These are phyloP conservation scores for Sphaceloma murrayae DNA, from an alignment of 2,329 filamentous ascomycete species.

Conservation along the genomic window DNA sequence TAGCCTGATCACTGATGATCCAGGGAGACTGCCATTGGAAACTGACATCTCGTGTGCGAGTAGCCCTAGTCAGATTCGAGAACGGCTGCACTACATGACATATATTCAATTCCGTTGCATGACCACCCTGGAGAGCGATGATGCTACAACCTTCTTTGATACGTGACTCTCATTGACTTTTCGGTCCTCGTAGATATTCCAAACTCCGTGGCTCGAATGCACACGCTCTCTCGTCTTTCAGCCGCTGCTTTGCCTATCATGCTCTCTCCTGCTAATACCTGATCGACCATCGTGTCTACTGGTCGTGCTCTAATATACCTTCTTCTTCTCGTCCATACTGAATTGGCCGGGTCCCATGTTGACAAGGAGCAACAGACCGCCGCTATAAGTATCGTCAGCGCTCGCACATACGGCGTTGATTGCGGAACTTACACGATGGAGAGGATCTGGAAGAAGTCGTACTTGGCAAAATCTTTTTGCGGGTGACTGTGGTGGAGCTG, in stretches of 20 bases:
- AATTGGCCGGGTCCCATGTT: constrained; percentile 98
- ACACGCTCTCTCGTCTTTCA: constrained; percentile 1
- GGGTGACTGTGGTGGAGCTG: constrained; percentile 95
- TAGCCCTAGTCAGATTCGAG: too few relatives aligned
- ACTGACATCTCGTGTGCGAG: too few relatives aligned
- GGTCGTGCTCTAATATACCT: constrained; percentile 64
- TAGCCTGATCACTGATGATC: too few relatives aligned
- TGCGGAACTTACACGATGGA: constrained; percentile 68
- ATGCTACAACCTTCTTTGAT: too few relatives aligned
- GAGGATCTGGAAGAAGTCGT: constrained; percentile 99
- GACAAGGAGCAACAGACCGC: constrained; percentile 88
- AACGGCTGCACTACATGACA: too few relatives aligned
- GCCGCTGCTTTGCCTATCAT: background rate
- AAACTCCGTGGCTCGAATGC: constrained; percentile 16
- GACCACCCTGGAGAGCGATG: too few relatives aligned
- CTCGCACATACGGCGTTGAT: background rate
- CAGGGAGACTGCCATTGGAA: too few relatives aligned
- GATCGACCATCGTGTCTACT: background rate
- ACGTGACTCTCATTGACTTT: constrained; percentile 1
- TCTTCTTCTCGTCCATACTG: constrained; percentile 99
- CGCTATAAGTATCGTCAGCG: constrained; percentile 38
- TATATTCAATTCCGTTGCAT: too few relatives aligned
- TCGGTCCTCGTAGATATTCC: constrained; percentile 3
- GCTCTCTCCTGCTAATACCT: background rate
- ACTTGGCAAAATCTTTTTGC: constrained; percentile 99